These are phyloP conservation scores for Phascolomyces articulosus DNA, from an alignment of 371 early-diverging fungal genomes.

Conservation along the genomic window DNA sequence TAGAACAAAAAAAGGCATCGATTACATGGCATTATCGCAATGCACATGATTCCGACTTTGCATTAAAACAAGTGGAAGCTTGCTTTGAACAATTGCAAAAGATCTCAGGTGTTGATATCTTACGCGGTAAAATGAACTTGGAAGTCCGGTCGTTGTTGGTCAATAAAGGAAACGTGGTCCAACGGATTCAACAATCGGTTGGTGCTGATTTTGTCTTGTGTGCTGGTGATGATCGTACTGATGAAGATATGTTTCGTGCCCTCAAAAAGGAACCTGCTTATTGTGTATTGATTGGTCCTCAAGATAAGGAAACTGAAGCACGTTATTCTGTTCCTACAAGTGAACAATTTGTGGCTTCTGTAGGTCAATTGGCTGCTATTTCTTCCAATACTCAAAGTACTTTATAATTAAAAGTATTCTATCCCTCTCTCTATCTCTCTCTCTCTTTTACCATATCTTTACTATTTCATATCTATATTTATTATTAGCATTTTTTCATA, in stretches of 20 bases:
- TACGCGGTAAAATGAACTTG: slow-evolving; percentile 96
- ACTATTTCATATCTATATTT: neutral
- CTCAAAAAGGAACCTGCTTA: slow-evolving; percentile 36
- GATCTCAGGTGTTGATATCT: slow-evolving; percentile 87
- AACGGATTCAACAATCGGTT: slow-evolving; percentile 51
- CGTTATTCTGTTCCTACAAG: slow-evolving; percentile 34
- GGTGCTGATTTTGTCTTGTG: slow-evolving; percentile 85
- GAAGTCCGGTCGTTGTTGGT: slow-evolving; percentile 86
- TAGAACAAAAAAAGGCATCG: slow-evolving; percentile 85
- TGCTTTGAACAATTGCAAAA: slow-evolving; percentile 82
- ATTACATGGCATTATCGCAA: slow-evolving; percentile 94
- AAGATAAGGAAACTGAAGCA: slow-evolving; percentile 34
- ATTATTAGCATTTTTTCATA: neutral
- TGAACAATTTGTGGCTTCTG: slow-evolving; percentile 34
- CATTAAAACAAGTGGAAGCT: slow-evolving; percentile 72
- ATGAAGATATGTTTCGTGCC: slow-evolving; percentile 94
- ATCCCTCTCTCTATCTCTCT: too few relatives aligned
- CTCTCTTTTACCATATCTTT: too few relatives aligned
- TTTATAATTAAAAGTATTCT: too few relatives aligned
- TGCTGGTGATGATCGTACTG: slow-evolving; percentile 96
- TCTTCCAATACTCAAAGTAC: neutral
- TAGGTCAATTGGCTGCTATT: slow-evolving; percentile 12
- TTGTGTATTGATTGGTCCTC: slow-evolving; percentile 39
- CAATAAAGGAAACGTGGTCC: slow-evolving; percentile 95
- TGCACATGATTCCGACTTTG: slow-evolving; percentile 49